Evolutionary conservation across 2,329 filamentous ascomycete species (phyloP).

Genomic region (Rhinocladiella mackenziei): DNA sequence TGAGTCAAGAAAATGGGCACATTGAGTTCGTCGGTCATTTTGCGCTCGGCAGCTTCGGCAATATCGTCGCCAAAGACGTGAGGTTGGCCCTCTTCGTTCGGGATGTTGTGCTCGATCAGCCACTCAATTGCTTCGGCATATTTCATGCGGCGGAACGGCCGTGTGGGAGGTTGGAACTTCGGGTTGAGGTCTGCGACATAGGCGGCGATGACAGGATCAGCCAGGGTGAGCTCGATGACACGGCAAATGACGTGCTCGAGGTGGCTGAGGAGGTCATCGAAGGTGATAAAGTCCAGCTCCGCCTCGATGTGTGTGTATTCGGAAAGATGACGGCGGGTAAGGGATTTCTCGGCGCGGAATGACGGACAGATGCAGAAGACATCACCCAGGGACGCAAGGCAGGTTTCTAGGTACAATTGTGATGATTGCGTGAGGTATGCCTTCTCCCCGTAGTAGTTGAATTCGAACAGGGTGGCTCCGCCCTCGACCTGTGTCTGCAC

Average conservation of each 20-base stretch:
- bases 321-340: conserved; percentile 88
- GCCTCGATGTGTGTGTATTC: conserved; percentile 98
- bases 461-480: conserved; percentile 82
- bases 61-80: conserved; percentile 97
- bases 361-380: conserved; percentile 98
- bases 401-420: conserved; percentile 96
- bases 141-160: conserved; percentile 91
- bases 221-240: conserved; percentile 73
- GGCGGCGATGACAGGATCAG: conserved; percentile 66
- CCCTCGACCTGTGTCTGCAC: conserved; percentile 96
- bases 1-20: conserved; percentile 92
- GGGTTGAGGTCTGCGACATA: conserved; percentile 88
- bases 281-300: conserved; percentile 93
- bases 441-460: conserved; percentile 83
- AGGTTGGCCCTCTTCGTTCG: conserved; percentile 76
- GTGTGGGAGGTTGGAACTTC: conserved; percentile 71
- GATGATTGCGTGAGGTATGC: conserved; percentile 95
- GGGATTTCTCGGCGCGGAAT: conserved; percentile 94
- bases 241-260: conserved; percentile 83
- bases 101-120: conserved; percentile 82
- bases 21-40: conserved; percentile 97
- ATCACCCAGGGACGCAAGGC: conserved; percentile 81
- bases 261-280: conserved; percentile 81
- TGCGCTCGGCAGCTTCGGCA: conserved; percentile 91
- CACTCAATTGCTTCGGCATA: conserved; percentile 93